Evolutionary conservation across 208 protist genomes (phyloP).

Genomic region (Leishmania mexicana): DNA sequence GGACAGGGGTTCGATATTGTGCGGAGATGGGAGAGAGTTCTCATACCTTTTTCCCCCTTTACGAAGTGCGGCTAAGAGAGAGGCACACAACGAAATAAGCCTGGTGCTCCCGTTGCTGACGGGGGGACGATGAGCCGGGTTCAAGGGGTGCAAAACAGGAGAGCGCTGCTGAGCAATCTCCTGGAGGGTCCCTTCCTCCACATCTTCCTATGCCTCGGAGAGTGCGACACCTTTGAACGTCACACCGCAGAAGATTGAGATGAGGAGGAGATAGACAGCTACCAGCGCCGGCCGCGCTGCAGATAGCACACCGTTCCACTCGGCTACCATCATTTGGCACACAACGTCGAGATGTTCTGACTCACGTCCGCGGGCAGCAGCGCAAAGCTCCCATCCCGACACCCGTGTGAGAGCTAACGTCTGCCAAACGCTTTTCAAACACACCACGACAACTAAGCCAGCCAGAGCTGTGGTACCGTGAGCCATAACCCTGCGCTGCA

Average conservation of each 20-base stretch:
- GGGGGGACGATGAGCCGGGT: no score
- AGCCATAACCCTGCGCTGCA: conserved; percentile 28
- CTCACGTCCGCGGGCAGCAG: not conserved
- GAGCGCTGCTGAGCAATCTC: not conserved
- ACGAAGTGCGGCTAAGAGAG: not conserved
- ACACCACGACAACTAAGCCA: conserved; percentile 28
- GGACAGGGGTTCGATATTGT: not conserved
- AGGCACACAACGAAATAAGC: not conserved
- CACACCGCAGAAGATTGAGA: conserved; percentile 24
- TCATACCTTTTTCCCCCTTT: not conserved
- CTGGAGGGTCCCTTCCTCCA: not conserved
- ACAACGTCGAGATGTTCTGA: not conserved
- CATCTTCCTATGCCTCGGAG: not conserved
- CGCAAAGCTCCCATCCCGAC: conserved; percentile 8
- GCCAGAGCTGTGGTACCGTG: conserved; percentile 25
- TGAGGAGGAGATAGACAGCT: conserved; percentile 16
- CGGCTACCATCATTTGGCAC: conserved; percentile 22
- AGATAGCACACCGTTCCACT: conserved; percentile 28
- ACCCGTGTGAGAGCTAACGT: conserved; percentile 16
- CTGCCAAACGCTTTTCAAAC: conserved; percentile 28
- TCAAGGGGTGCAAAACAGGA: not conserved
- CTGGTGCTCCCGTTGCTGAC: not conserved
- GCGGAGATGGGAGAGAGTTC: not conserved
- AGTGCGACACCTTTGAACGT: conserved; percentile 17
- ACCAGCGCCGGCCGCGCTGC: conserved; percentile 23